Evolutionary conservation across 371 early-diverging fungal genomes (phyloP), one percentile per base, ranked within the genome.

Genomic region (Mucor saturninus): DNA sequence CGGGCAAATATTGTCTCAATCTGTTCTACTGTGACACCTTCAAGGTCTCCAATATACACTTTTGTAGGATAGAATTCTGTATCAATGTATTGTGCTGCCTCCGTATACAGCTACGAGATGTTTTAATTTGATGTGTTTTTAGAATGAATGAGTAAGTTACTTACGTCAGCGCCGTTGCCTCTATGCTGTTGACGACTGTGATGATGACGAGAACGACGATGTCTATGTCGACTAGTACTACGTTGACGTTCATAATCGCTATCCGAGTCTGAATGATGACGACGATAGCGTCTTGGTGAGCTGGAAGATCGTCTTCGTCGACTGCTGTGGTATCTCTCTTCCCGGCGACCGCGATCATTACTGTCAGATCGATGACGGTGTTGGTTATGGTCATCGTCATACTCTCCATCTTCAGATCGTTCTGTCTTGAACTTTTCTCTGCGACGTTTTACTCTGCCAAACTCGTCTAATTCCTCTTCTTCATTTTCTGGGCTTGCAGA

Each of bases 361-460:
- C 66, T 67, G 11, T 58, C 69, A 29, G 64, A 65, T 61, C 89
- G 21, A 21, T 21, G 21, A 21, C 21, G 21, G 21, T 21, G 21
- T 21, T 21, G 21, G 21, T 21, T 87, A 75, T 95, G 94, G 71
- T 94, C 93, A 42, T 87, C 94, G 68, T 95, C 93, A 40, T 88
- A 83, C 59, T 94, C 94, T 51, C 93, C 53, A 6, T 73, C 74
- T 38, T 68, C 67, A 4, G 56, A 57, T 26, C 73, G 57, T 62
- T 76, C 80, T 26, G 50, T 56, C 42, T 62, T 59, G 39, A 76
- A 76, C 55, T 74, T 76, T 38, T 74, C 71, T 61, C 77, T 72
- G 28, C 78, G 78, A 11, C 74, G 74, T 51, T 73, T 80, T 2
- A 80, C 77, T 72, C 78, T 60, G 3, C 81, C 81, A 66, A 80